Base-by-base conservation (phyloP, 495 filamentous ascomycete genomes). In the Neurospora discreta region DNA sequence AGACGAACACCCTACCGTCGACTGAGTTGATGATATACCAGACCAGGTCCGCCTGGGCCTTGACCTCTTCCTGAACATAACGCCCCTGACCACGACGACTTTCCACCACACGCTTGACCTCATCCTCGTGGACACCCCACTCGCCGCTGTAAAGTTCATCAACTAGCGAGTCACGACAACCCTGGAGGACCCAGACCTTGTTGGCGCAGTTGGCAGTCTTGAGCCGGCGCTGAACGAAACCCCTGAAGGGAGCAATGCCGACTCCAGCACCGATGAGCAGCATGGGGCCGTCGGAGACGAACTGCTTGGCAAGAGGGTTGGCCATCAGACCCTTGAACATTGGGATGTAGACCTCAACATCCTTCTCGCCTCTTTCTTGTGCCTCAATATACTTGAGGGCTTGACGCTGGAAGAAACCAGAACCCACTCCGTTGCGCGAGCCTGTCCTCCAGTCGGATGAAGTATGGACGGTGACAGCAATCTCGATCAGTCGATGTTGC, bases 251-350 rank as follows among this genome's bases (percentile, higher is more conserved):
- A 23, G 95, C 95, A 80, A 99, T 93, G 71, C 95, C 95, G 26
- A 99, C 95, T 44, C 95, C 95, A 7, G 95, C 96, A 46, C 95
- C 95, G 80, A 99, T 96, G 33, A 99, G 86, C 39, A 99, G 88
- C 95, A 99, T 99, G 11, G 95, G 95, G 0, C 95, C 95, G 79
- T 98, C 94, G 9, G 91, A 88, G 7, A 90, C 88, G 77, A 98
- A 99, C 77, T 96, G 89, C 77, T 88, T 91, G 20, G 94, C 94
- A 7, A 99, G 86, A 1, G 95, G 95, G 80, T 99, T 99, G 67
- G 93, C 89, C 95, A 99, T 99, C n/a, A 99, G 85, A 3, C 95
- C 95, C 75, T 96, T 93, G 87, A 99, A 99, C 91, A 99, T 97
- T 70, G 96, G 96, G 30, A 97, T 82, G 69, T 92, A 87, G 41